Evolutionary conservation across 371 early-diverging fungal species (phyloP).

Genomic region (Aphelidium insulamus): DNA sequence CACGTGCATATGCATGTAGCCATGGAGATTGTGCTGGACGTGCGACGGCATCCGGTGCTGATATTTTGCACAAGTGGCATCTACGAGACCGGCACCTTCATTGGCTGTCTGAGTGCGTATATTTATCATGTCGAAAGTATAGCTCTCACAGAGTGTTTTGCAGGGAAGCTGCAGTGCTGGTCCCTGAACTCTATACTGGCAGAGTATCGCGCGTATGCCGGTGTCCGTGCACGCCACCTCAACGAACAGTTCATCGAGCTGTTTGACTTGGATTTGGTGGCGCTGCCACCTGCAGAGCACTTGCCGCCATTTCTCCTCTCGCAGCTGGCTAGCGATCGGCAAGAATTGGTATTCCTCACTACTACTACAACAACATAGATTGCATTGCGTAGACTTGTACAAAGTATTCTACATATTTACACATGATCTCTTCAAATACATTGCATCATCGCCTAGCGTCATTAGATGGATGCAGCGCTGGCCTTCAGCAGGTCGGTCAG

Average conservation of each 20-base stretch:
- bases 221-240: conserved; percentile 55
- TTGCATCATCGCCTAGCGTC: too few species aligned
- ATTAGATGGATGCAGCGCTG: neutral
- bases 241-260: conserved; percentile 88
- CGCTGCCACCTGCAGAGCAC: too few species aligned
- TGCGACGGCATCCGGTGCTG: conserved; percentile 53
- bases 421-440: too few species aligned
- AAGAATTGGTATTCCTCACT: too few species aligned
- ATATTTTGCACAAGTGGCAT: conserved; percentile 74
- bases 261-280: conserved; percentile 76
- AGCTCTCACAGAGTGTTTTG: too few species aligned
- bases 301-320: too few species aligned
- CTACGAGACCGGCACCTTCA: conserved; percentile 45
- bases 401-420: too few species aligned
- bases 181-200: conserved; percentile 91
- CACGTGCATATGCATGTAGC: too few species aligned
- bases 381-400: too few species aligned
- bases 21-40: conserved; percentile 60
- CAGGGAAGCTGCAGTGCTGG: conserved; percentile 81
- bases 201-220: conserved; percentile 72
- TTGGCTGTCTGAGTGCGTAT: conserved; percentile 87
- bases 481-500: conserved; percentile 11
- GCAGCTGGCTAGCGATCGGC: too few species aligned
- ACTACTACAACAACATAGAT: too few species aligned
- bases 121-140: too few species aligned